phyloP scores from a whole-genome alignment of 352 stramenopile species.

The Phytophthora agathidicida region DNA sequence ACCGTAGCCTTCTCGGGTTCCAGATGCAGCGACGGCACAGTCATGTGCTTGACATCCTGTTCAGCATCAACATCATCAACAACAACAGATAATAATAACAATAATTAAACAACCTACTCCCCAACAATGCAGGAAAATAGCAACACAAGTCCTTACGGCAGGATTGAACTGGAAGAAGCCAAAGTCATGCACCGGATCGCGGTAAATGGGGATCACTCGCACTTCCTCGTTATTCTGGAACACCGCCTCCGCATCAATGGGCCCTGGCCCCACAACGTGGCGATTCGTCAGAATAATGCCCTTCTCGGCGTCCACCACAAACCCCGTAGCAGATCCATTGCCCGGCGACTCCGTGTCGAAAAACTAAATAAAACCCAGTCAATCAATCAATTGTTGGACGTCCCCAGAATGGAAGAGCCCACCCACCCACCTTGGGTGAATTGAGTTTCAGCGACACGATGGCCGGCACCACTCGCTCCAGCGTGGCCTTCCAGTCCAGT shows the following conservation, averaged over 20 bases:
- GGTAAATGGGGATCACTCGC: constrained; percentile 91
- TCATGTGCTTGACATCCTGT: constrained; percentile 88
- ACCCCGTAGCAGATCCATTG: constrained; percentile 91
- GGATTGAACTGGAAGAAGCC: constrained; percentile 93
- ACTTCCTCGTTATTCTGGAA: constrained; percentile 96
- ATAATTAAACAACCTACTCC: background rate
- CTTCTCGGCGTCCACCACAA: constrained; percentile 91
- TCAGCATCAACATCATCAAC: too few relatives aligned
- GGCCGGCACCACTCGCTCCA: constrained; percentile 83
- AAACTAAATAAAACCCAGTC: constrained; percentile 60
- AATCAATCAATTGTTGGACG: constrained; percentile 8
- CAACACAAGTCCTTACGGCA: constrained; percentile 36
- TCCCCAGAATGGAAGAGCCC: background rate
- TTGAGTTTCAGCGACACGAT: constrained; percentile 92
- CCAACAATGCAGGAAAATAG: background rate
- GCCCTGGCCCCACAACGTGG: constrained; percentile 89
- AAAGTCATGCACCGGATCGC: constrained; percentile 94
- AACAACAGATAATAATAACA: too few relatives aligned
- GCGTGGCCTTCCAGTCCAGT: constrained; percentile 83
- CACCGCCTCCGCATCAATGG: constrained; percentile 89
- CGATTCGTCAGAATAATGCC: constrained; percentile 95
- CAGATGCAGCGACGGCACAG: constrained; percentile 78
- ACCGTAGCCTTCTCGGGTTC: constrained; percentile 86
- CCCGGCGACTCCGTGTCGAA: constrained; percentile 91
- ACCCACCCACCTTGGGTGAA: constrained; percentile 68